These are phyloP conservation scores for Lindgomyces ingoldianus DNA, from an alignment of 495 filamentous ascomycete species.

Conservation along the genomic window DNA sequence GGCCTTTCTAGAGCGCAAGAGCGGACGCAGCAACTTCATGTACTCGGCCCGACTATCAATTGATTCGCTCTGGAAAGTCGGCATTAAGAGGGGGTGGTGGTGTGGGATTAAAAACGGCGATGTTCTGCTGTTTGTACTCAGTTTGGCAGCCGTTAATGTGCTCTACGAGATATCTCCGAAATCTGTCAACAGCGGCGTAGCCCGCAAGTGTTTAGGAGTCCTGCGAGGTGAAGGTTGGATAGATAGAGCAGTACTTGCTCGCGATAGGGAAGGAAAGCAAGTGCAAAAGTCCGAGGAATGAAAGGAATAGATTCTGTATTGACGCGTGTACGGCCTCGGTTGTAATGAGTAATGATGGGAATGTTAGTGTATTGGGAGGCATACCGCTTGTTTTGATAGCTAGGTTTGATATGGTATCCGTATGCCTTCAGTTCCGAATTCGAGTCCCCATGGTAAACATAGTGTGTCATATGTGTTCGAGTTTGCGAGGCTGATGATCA, in stretches of 20 bases:
- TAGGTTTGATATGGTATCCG: too few species aligned
- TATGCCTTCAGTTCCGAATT: too few species aligned
- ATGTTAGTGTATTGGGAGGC: slow-evolving; percentile 2
- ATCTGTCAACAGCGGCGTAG: slow-evolving; percentile 64
- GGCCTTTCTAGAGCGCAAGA: slow-evolving; percentile 67
- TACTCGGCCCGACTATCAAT: slow-evolving; percentile 72
- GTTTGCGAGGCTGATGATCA: too few species aligned
- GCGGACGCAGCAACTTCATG: slow-evolving; percentile 65
- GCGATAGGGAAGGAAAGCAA: slow-evolving; percentile 1
- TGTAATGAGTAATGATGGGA: slow-evolving; percentile 26
- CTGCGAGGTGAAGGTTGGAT: slow-evolving; percentile 69
- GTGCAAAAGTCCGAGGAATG: slow-evolving; percentile 33
- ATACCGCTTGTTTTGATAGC: neutral
- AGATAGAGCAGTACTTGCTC: slow-evolving; percentile 44
- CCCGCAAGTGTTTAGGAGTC: slow-evolving; percentile 74
- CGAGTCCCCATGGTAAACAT: too few species aligned
- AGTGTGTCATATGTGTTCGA: too few species aligned
- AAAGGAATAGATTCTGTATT: slow-evolving; percentile 2
- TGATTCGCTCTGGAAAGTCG: slow-evolving; percentile 86
- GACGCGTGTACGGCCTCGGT: slow-evolving; percentile 5
- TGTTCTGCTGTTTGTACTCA: slow-evolving; percentile 74
- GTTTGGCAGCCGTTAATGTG: slow-evolving; percentile 73
- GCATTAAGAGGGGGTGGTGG: slow-evolving; percentile 83
- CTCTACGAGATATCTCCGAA: slow-evolving; percentile 72
- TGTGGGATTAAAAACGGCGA: slow-evolving; percentile 77